phyloP scores from a whole-genome alignment of 2,329 filamentous ascomycete genomes.

The Neophaeococcomyces mojaviensis region DNA sequence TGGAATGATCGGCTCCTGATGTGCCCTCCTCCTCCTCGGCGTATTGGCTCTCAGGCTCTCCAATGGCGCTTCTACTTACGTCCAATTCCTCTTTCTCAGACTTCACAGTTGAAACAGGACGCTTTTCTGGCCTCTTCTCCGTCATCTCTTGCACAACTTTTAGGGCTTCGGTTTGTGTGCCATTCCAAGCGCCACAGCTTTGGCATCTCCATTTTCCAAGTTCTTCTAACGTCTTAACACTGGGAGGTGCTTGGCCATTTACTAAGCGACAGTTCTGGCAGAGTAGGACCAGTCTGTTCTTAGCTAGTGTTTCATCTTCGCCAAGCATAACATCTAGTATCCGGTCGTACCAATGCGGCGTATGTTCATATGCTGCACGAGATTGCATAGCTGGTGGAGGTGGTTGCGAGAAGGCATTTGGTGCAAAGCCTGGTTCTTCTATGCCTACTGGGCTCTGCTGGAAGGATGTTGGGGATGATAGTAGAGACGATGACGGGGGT shows the following conservation, averaged over 20 bases:
- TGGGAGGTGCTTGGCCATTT: constrained; percentile 91
- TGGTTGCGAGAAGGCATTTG: constrained; percentile 36
- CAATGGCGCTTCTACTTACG: not conserved
- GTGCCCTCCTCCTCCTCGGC: constrained; percentile 8
- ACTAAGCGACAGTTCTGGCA: constrained; percentile 77
- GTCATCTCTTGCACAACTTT: constrained; percentile 63
- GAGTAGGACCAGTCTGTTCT: constrained; percentile 83
- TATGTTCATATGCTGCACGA: constrained; percentile 29
- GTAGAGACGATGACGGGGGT: constrained; percentile 4
- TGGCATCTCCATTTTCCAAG: constrained; percentile 84
- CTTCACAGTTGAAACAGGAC: not conserved
- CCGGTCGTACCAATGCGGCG: constrained; percentile 83
- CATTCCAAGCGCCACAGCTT: constrained; percentile 74
- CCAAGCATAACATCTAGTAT: constrained; percentile 86
- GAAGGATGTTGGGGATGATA: not conserved
- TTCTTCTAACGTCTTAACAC: constrained; percentile 67
- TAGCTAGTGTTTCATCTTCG: constrained; percentile 86
- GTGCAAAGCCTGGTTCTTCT: constrained; percentile 40
- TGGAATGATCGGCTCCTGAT: constrained; percentile 13
- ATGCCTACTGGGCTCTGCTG: constrained; percentile 19
- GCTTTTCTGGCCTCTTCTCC: constrained; percentile 8
- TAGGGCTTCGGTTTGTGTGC: constrained; percentile 55
- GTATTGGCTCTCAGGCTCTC: not conserved
- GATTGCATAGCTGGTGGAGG: constrained; percentile 21
- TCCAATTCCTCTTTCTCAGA: not conserved